A percentile compares a stretch with the other conserved stretches of the same genome.
phyloP scores from a whole-genome alignment of 176 grass and related monocot species.

The Ensete ventricosum region DNA sequence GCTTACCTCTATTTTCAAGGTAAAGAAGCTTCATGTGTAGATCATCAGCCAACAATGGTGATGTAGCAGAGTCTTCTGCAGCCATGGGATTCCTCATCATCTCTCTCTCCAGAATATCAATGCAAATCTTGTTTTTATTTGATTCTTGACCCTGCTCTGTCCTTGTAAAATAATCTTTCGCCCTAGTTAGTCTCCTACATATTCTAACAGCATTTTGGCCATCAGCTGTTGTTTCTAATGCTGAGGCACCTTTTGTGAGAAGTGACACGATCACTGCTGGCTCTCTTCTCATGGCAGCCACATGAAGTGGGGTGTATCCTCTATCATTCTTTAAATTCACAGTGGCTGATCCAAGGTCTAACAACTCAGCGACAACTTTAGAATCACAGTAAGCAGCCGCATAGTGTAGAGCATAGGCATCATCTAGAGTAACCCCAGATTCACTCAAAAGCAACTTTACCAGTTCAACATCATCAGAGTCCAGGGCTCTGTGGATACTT shows the following conservation, averaged over 20 bases:
- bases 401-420: constrained; percentile 82
- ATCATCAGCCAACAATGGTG: constrained; percentile 83
- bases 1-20: constrained; percentile 93
- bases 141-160: constrained; percentile 68
- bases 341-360: constrained; percentile 52
- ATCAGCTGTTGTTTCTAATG: constrained; percentile 56
- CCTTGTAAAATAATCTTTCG: constrained; percentile 66
- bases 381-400: constrained; percentile 73
- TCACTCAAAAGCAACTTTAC: constrained; percentile 91
- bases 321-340: constrained; percentile 82
- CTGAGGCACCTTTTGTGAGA: constrained; percentile 58
- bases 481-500: constrained; percentile 78
- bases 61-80: constrained; percentile 80
- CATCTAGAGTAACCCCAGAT: constrained; percentile 81
- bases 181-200: constrained; percentile 64
- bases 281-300: constrained; percentile 94
- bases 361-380: constrained; percentile 75
- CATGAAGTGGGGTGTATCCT: constrained; percentile 74
- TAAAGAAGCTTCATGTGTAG: constrained; percentile 83
- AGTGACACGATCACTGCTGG: constrained; percentile 74
- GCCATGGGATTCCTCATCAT: constrained; percentile 59
- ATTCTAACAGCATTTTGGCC: constrained; percentile 64
- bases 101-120: constrained; percentile 89
- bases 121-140: constrained; percentile 89
- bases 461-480: constrained; percentile 94